These are phyloP conservation scores for Epichloe festucae DNA, from an alignment of 2,329 filamentous ascomycete species.

Conservation along the genomic window DNA sequence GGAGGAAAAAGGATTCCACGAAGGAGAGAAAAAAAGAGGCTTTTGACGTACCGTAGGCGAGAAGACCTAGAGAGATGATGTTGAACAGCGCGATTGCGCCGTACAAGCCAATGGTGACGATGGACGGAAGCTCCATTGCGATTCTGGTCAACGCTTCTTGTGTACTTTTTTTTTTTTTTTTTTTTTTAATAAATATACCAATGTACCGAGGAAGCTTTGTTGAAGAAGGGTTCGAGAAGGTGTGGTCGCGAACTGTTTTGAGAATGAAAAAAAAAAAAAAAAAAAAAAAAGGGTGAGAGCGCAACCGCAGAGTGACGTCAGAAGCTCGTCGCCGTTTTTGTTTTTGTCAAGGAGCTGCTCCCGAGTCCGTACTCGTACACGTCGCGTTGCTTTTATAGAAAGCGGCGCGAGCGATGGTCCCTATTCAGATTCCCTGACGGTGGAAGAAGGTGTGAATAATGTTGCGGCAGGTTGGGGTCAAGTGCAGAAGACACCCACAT, in stretches of 20 bases:
- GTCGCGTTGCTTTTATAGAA: background rate
- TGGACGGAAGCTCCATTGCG: slow-evolving; percentile 6
- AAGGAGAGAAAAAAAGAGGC: background rate
- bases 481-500: too few relatives aligned
- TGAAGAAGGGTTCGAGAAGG: background rate
- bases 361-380: background rate
- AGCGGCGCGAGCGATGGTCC: background rate
- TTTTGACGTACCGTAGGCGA: slow-evolving; percentile 4
- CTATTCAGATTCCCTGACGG: background rate
- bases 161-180: too few relatives aligned
- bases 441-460: background rate
- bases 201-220: too few relatives aligned
- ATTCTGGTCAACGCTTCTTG: background rate
- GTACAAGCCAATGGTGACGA: slow-evolving; percentile 3
- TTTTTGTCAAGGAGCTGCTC: background rate
- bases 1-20: background rate
- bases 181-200: too few relatives aligned
- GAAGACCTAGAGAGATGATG: slow-evolving; percentile 5
- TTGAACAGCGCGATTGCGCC: slow-evolving; percentile 5
- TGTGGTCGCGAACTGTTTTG: background rate
- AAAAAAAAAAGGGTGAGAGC: background rate
- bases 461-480: too few relatives aligned
- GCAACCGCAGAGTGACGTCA: background rate
- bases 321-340: background rate
- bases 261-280: background rate